phyloP scores from a whole-genome alignment of 2,329 filamentous ascomycete species.

The Neobulgaria alba region DNA sequence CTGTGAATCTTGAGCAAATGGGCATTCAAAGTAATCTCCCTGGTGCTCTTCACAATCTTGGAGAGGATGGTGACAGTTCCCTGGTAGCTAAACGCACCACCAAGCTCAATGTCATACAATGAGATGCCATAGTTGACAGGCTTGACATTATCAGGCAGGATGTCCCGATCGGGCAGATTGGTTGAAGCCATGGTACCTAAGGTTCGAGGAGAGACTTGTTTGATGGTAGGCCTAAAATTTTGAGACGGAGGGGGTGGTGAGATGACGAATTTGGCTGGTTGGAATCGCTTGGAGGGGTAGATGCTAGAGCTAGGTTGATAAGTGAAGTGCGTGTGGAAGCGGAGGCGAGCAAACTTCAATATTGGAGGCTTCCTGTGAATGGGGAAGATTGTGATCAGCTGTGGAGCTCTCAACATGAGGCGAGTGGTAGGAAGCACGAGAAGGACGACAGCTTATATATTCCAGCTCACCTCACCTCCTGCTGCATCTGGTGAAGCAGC shows the following conservation, averaged over 20 bases:
- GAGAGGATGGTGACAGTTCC: slow-evolving; percentile 76
- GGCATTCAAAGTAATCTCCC: slow-evolving; percentile 74
- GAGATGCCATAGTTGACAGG: slow-evolving; percentile 80
- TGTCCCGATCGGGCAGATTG: slow-evolving; percentile 51
- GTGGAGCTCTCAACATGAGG: slow-evolving; percentile 7
- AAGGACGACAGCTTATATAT: too few relatives aligned
- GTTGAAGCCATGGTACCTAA: slow-evolving; percentile 18
- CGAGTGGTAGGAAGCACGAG: too few relatives aligned
- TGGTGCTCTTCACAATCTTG: slow-evolving; percentile 62
- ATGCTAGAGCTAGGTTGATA: too few relatives aligned
- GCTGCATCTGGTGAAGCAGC: not conserved
- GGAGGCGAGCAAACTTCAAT: slow-evolving; percentile 3
- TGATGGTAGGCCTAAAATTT: not conserved
- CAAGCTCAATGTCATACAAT: slow-evolving; percentile 67
- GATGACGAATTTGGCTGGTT: slow-evolving; percentile 2
- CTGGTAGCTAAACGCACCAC: slow-evolving; percentile 66
- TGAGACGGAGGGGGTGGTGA: slow-evolving; percentile 1
- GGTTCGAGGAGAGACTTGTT: slow-evolving; percentile 1
- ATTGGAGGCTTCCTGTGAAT: not conserved
- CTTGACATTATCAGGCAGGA: slow-evolving; percentile 59
- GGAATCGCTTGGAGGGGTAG: too few relatives aligned
- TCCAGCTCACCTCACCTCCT: too few relatives aligned
- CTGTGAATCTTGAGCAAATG: slow-evolving; percentile 71
- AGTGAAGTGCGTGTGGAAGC: too few relatives aligned
- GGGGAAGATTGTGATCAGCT: slow-evolving; percentile 1